Base-by-base conservation (phyloP, 768 basidiomycete genomes). In the Cystobasidium ongulense region DNA sequence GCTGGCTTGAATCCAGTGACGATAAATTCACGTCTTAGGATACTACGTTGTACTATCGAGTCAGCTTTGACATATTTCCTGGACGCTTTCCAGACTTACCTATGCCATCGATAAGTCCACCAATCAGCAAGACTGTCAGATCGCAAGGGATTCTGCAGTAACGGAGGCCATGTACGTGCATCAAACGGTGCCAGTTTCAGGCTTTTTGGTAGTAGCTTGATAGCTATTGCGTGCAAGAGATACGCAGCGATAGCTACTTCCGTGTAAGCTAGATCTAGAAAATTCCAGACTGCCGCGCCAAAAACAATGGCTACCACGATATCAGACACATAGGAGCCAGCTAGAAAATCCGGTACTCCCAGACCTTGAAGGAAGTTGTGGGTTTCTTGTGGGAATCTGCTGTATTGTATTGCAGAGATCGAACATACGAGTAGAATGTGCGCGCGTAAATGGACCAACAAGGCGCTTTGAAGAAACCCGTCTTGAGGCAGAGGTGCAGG, bases 51-150 rank as follows among this genome's bases (percentile, higher is more conserved):
- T 7, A 8, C 17, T 11, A 23, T 13, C 11, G 13, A 23, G 31
- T n/a, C n/a, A n/a, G n/a, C n/a, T n/a, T n/a, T n/a, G n/a, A n/a
- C n/a, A n/a, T n/a, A 61, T 8, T 31, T 25, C 31, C 18, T 38
- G 3, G 21, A 7, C 15, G 10, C 33, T 21, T 38, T 4, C 8
- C 63, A 41, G 25, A 64, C 8, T 53, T 33, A 67, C 65, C 65
- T 71, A 46, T 71, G 68, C 68, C 68, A 71, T 1, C 68, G 68
- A 36, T 71, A 71, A 4, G 68, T 71, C 68, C 68, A 71, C 50
- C 52, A 71, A 54, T 71, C 68, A 13, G 68, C 68, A 25, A 71
- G 68, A 36, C 68, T 59, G 18, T 29, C 38, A 31, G 36, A 36
- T 23, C 35, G 25, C 23, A 71, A 29, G 4, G 68, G 68, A 38